A percentile compares a stretch with the other conserved stretches of the same genome.
Evolutionary conservation across 177 flowering plant genomes (phyloP).

Genomic region (Vitis hybrid): DNA sequence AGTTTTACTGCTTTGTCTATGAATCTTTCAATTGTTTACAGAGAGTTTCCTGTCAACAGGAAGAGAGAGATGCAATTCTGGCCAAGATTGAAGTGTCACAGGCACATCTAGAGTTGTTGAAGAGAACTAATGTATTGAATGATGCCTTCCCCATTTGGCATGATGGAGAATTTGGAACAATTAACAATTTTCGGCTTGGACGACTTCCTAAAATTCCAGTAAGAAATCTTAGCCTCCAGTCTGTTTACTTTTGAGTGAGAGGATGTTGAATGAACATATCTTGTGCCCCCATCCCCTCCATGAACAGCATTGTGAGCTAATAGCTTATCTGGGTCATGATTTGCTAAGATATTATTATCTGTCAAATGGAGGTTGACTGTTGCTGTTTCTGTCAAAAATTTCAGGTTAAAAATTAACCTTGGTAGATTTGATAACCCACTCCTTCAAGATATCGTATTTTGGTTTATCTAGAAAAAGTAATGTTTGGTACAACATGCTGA

Average conservation of each 20-base stretch:
- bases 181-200: constrained; percentile 95
- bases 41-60: constrained; percentile 42
- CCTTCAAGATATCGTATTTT: not conserved
- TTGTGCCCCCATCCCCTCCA: too few relatives aligned
- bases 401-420: not conserved
- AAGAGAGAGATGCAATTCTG: constrained; percentile 89
- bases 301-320: not conserved
- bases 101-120: constrained; percentile 88
- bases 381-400: not conserved
- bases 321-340: not conserved
- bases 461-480: not conserved
- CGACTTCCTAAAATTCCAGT: constrained; percentile 90
- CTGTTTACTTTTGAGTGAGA: not conserved
- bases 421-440: not conserved
- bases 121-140: constrained; percentile 87
- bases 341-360: not conserved
- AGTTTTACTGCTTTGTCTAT: not conserved
- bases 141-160: constrained; percentile 94
- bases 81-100: constrained; percentile 95
- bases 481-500: not conserved
- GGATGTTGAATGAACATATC: too few relatives aligned
- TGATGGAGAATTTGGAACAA: constrained; percentile 98
- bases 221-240: constrained; percentile 16
- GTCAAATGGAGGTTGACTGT: not conserved
- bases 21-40: not conserved